Base-by-base conservation (phyloP, 2,329 filamentous ascomycete species). In the Talaromyces islandicus region DNA sequence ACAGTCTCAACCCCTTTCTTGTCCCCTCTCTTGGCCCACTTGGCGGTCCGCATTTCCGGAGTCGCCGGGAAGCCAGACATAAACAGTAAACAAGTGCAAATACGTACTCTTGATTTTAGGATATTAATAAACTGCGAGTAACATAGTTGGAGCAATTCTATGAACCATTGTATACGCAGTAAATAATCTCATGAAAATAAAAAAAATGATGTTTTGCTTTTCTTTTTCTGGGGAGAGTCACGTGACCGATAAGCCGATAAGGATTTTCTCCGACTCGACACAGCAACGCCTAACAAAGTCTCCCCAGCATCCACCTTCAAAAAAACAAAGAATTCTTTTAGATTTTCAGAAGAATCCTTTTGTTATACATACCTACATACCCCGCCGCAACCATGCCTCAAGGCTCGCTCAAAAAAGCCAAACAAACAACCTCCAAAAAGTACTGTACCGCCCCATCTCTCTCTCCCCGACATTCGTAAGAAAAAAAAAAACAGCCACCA, bases 181-280 rank as follows among this genome's bases (percentile, higher is more conserved):
- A 7, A 12, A 12, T 32, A 32, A 9, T 32, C 30, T 17, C 32
- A 17, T 4, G 4, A 6, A 35, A 35, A 35, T 35, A 35, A 35
- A 35, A 38, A 35, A 35, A 35, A 38, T 35, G 32, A 14, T 12
- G 2, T 10, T 12, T 10, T 6, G 2, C 3, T 10, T 12, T 10
- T 6, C 4, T 38, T 17, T 7, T 38, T n/a, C 7, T 7, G 14
- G 35, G 5, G 17, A 5, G 7, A 11, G n/a, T 58, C 60, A 58
- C 56, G 60, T 61, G 60, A 58, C 35, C 21, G 60, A 61, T 61
- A 61, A 59, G 29, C 35, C 38, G 57, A 58, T 61, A 58, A 61
- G 56, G 52, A 61, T 48, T 54, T 59, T 59, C 50, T 53, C 17
- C 24, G 11, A 17, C 35, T 38, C 35, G 35, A 38, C 35, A 38